phyloP scores from a whole-genome alignment of 805 yeast species.

The Wickerhamomyces strasburgensis region DNA sequence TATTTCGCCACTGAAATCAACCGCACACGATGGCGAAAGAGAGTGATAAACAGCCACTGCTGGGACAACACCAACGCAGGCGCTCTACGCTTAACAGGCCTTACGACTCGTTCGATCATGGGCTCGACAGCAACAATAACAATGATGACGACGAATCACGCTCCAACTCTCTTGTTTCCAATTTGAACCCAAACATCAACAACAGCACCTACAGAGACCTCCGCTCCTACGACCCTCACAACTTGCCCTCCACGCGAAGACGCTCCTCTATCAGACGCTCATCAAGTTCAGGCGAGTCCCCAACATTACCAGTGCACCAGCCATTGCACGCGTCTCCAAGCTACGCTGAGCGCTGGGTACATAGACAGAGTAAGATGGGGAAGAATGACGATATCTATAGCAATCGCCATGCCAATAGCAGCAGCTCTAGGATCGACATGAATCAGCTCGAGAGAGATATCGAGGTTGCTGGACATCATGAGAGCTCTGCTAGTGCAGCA shows the following conservation, averaged over 20 bases:
- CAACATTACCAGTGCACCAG: too few species aligned
- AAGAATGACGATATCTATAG: too few species aligned
- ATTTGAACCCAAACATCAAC: background rate
- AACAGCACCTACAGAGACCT: conserved; percentile 12
- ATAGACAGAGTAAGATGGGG: conserved; percentile 17
- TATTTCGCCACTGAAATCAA: background rate
- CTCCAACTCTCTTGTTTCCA: background rate
- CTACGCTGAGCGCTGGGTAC: conserved; percentile 27
- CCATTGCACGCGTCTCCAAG: conserved; percentile 17
- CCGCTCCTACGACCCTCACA: conserved; percentile 14
- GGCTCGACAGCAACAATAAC: background rate
- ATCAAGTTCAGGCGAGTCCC: background rate
- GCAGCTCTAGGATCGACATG: conserved; percentile 5
- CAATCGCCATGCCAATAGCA: conserved; percentile 2
- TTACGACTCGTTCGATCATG: too few species aligned
- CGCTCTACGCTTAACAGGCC: too few species aligned
- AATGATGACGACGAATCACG: background rate
- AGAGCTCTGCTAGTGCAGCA: too few species aligned
- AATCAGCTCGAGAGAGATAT: conserved; percentile 5
- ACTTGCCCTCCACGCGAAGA: conserved; percentile 5
- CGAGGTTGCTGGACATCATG: background rate
- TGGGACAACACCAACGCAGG: conserved; percentile 1
- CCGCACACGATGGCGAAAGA: background rate
- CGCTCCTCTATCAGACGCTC: conserved; percentile 3
- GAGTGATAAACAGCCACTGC: conserved; percentile 1